Conservation (phyloP, 129 eudicot genomes). For the Lactuca saligna region DNA sequence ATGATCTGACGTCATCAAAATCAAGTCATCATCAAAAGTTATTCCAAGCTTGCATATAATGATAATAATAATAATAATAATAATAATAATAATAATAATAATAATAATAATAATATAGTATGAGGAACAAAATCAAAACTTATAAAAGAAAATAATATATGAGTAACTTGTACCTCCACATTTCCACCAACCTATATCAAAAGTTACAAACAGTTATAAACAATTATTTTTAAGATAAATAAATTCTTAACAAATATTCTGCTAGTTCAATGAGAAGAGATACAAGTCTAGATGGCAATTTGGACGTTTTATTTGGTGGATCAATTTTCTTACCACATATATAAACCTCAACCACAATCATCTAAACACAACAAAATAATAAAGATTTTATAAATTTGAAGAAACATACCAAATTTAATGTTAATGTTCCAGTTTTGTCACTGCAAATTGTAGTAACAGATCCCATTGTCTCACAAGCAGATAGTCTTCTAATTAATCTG, state of each 20-base stretch:
- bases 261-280: conserved; percentile 84
- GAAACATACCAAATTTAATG: conserved; percentile 78
- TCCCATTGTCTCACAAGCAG: conserved; percentile 99
- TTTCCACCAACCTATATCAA: conserved; percentile 65
- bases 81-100: too few relatives aligned
- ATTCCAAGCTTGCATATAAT: conserved; percentile 71
- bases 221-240: conserved; percentile 2
- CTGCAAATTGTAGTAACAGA: conserved; percentile 99
- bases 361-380: conserved; percentile 40
- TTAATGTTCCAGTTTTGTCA: conserved; percentile 97
- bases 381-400: too few relatives aligned
- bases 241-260: conserved; percentile 46
- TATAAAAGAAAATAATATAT: not conserved
- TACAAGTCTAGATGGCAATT: conserved; percentile 42
- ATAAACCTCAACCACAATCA: conserved; percentile 86
- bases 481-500: conserved; percentile 97
- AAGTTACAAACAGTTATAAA: conserved; percentile 5
- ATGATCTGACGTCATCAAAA: conserved; percentile 40
- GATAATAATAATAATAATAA: too few relatives aligned
- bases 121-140: conserved; percentile 2
- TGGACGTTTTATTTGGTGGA: conserved; percentile 53
- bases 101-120: not conserved
- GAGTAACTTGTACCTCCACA: conserved; percentile 49
- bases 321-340: conserved; percentile 65
- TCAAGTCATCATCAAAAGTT: conserved; percentile 48